Evolutionary conservation across 306 rosid genomes (phyloP).

Genomic region (Cucumis sativus): Cucumber_9930_V3 NC_026657.2:33578001-33578500

Average conservation of each 20-base stretch:
- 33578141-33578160: conserved; percentile 63
- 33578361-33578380: too few species aligned
- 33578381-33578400: too few species aligned
- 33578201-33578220: not conserved
- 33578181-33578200: conserved; percentile 40
- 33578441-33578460: not conserved
- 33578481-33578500: not conserved
- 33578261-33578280: not conserved
- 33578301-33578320: not conserved
- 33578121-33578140: conserved; percentile 66
- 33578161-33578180: conserved; percentile 86
- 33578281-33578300: not conserved
- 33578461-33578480: not conserved
- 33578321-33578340: not conserved
- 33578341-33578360: not conserved
- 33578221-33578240: not conserved
- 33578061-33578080: not conserved
- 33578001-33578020: not conserved
- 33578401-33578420: too few species aligned
- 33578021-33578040: not conserved
- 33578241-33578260: not conserved
- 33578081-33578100: not conserved
- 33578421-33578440: not conserved
- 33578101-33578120: conserved; percentile 91
- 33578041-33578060: not conserved